Percentiles rank a stretch among this genome's conserved stretches.
These are phyloP conservation scores for Mortierella alpina DNA, from an alignment of 192 early-diverging fungal genomes.

Conservation along the genomic window DNA sequence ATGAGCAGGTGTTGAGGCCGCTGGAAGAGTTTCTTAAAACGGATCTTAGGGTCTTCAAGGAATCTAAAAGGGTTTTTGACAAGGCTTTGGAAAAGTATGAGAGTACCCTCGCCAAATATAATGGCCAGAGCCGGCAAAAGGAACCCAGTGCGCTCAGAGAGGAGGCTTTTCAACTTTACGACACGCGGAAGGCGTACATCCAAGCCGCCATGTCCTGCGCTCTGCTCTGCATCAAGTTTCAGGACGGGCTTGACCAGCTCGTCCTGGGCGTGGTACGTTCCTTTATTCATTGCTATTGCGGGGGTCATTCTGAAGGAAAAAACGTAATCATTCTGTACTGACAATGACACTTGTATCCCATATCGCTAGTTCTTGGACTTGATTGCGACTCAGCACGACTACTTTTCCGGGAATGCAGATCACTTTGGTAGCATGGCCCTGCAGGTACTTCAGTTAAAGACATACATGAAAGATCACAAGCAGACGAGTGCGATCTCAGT, in stretches of 20 bases:
- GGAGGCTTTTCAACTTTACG: conserved; percentile 77
- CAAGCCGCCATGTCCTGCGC: conserved; percentile 65
- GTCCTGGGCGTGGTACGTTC: conserved; percentile 59
- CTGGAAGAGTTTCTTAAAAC: conserved; percentile 66
- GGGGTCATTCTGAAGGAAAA: neutral
- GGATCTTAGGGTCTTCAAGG: conserved; percentile 75
- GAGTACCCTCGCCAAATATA: conserved; percentile 69
- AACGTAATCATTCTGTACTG: neutral
- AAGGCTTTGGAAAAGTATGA: conserved; percentile 69
- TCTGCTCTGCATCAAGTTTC: conserved; percentile 66
- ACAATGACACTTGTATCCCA: neutral
- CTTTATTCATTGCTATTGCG: neutral
- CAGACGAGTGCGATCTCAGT: conserved; percentile 21
- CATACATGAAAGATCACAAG: conserved; percentile 49
- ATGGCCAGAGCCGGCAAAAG: conserved; percentile 67
- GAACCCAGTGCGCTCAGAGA: conserved; percentile 75
- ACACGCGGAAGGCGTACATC: conserved; percentile 73
- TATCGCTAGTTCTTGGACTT: conserved; percentile 55
- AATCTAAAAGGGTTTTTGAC: conserved; percentile 56
- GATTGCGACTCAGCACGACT: conserved; percentile 49
- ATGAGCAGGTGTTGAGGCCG: conserved; percentile 69
- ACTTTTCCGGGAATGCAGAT: conserved; percentile 47
- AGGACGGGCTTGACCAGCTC: conserved; percentile 61
- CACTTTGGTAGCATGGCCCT: conserved; percentile 48
- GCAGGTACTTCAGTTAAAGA: conserved; percentile 49